phyloP scores from a whole-genome alignment of 495 filamentous ascomycete species.

The Aspergillus mulundensis region DNA sequence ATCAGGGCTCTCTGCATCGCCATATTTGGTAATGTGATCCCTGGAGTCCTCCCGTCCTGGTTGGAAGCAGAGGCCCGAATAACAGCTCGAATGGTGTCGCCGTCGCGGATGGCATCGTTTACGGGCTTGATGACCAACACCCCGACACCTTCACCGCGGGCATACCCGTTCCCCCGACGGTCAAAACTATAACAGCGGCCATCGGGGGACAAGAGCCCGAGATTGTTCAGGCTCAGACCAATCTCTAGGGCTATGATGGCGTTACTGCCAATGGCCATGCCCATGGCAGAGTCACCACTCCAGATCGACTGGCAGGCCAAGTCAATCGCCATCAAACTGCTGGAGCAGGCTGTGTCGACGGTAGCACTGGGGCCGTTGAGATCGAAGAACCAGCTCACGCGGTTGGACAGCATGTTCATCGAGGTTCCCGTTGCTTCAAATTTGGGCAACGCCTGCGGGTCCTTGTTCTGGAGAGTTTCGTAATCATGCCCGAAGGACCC shows the following conservation, averaged over 20 bases:
- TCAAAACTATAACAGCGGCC: slow-evolving; percentile 31
- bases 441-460: not conserved
- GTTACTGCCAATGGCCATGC: slow-evolving; percentile 25
- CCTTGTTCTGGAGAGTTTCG: slow-evolving; percentile 9
- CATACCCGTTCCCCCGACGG: slow-evolving; percentile 29
- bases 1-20: slow-evolving; percentile 31
- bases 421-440: slow-evolving; percentile 23
- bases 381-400: slow-evolving; percentile 40
- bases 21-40: slow-evolving; percentile 29
- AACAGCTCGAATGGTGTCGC: slow-evolving; percentile 31
- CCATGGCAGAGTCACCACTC: slow-evolving; percentile 9
- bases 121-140: slow-evolving; percentile 30
- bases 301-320: slow-evolving; percentile 29
- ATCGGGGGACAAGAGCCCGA: slow-evolving; percentile 12
- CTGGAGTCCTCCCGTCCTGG: slow-evolving; percentile 33
- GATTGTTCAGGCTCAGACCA: slow-evolving; percentile 25
- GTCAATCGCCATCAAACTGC: slow-evolving; percentile 34
- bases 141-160: slow-evolving; percentile 28
- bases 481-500: slow-evolving; percentile 26
- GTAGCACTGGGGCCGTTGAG: slow-evolving; percentile 37
- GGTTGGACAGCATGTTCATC: slow-evolving; percentile 38
- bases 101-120: slow-evolving; percentile 23
- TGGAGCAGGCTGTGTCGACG: slow-evolving; percentile 44
- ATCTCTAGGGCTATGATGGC: slow-evolving; percentile 23
- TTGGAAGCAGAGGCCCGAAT: slow-evolving; percentile 30